Conservation (phyloP, 2,329 filamentous ascomycete species). For the Pyrenophora graminea region DNA sequence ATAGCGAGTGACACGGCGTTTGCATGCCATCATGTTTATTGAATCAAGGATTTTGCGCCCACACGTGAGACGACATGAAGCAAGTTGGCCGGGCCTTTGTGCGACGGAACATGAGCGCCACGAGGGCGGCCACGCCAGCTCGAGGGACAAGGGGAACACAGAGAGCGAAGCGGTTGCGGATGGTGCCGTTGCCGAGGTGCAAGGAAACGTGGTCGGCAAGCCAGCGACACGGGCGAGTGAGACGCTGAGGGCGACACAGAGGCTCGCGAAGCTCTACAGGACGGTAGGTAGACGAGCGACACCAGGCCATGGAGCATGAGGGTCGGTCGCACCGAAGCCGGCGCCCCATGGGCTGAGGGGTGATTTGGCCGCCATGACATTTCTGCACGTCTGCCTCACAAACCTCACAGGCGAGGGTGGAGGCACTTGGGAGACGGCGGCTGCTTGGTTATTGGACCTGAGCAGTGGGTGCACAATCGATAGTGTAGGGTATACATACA, state of each 20-base stretch:
- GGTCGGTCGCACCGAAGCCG: constrained; percentile 31
- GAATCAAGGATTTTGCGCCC: constrained; percentile 34
- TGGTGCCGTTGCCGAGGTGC: constrained; percentile 27
- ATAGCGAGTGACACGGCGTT: constrained; percentile 44
- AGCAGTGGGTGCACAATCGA: too few relatives aligned
- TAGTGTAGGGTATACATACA: too few relatives aligned
- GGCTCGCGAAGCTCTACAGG: constrained; percentile 16
- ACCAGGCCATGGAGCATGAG: constrained; percentile 12
- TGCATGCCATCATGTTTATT: constrained; percentile 42
- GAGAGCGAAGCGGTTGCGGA: constrained; percentile 28
- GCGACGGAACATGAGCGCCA: constrained; percentile 38
- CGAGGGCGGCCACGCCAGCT: constrained; percentile 43
- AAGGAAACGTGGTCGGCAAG: constrained; percentile 37
- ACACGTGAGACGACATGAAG: constrained; percentile 45
- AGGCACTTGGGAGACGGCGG: constrained; percentile 17
- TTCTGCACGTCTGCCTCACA: constrained; percentile 18
- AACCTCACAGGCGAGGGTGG: constrained; percentile 24
- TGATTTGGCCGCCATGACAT: too few relatives aligned
- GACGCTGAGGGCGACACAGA: constrained; percentile 24
- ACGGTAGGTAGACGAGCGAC: constrained; percentile 17
- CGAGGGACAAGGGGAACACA: constrained; percentile 31
- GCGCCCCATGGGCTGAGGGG: constrained; percentile 15
- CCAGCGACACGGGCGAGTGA: constrained; percentile 22
- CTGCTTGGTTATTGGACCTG: constrained; percentile 22
- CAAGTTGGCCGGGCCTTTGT: constrained; percentile 37